These are phyloP conservation scores for Gracilaria domingensis DNA, from an alignment of 23 red algal genomes.

Conservation along the genomic window DNA sequence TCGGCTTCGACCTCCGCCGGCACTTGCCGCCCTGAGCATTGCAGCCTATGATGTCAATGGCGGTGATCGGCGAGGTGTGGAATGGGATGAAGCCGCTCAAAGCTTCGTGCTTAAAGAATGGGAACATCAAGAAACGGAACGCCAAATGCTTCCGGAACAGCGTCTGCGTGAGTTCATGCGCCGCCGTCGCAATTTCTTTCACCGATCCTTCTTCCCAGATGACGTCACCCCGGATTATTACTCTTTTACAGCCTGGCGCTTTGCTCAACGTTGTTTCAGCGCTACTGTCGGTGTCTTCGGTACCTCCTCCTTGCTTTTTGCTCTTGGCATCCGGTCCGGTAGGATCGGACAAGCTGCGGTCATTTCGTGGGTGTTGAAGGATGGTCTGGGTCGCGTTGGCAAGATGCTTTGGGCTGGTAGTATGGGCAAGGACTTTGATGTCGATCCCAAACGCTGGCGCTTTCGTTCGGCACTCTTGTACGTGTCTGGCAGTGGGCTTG, in stretches of 20 bases:
- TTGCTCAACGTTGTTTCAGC: constrained; percentile 91
- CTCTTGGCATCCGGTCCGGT: constrained; percentile 94
- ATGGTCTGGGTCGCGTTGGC: constrained; percentile 94
- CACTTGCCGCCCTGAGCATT: constrained; percentile 43
- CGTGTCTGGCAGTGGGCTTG: constrained; percentile 90
- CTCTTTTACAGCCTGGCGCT: constrained; percentile 86
- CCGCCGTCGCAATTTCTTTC: constrained; percentile 56
- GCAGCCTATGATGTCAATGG: constrained; percentile 85
- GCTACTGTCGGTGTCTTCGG: constrained; percentile 96
- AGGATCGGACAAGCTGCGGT: constrained; percentile 92
- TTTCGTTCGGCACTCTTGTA: constrained; percentile 93
- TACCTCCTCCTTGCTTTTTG: constrained; percentile 92
- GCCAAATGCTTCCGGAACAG: constrained; percentile 53
- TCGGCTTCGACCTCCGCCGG: constrained; percentile 2
- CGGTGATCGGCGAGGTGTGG: constrained; percentile 64
- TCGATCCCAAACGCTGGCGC: constrained; percentile 95
- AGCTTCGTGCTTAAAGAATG: constrained; percentile 68
- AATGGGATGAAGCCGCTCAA: constrained; percentile 78
- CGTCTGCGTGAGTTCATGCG: constrained; percentile 60
- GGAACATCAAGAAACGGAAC: constrained; percentile 66
- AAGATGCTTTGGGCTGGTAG: constrained; percentile 99
- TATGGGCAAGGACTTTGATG: constrained; percentile 96
- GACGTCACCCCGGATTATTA: constrained; percentile 98
- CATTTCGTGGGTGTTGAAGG: constrained; percentile 96
- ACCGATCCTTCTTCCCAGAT: constrained; percentile 84